Percentiles rank a stretch among this genome's conserved stretches.
phyloP scores from a whole-genome alignment of 148 eudicot genomes.

The Oxyria digyna region DNA sequence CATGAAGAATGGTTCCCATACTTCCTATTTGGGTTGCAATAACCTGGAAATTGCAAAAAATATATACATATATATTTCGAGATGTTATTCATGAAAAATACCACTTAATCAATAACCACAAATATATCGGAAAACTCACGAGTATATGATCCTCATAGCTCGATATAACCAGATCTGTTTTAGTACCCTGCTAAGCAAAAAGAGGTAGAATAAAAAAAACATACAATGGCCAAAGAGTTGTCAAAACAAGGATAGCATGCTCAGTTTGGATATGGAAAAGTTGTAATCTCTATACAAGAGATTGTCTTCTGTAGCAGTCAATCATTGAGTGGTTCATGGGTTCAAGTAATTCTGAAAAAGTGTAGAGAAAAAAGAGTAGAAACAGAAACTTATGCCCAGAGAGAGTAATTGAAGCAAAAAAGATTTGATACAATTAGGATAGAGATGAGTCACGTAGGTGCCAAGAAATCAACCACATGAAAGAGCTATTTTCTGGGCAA shows the following conservation, averaged over 20 bases:
- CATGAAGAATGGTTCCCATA: constrained; percentile 80
- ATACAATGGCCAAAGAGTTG: background rate
- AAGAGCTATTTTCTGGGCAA: background rate
- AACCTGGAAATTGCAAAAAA: constrained; percentile 31
- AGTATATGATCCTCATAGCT: constrained; percentile 67
- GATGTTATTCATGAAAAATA: background rate
- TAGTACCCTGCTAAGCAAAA: constrained; percentile 41
- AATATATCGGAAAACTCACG: constrained; percentile 31
- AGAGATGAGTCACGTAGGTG: background rate
- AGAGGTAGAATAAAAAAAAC: background rate
- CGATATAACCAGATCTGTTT: constrained; percentile 58
- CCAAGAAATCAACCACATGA: background rate
- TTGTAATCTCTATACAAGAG: background rate
- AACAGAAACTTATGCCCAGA: too few species aligned
- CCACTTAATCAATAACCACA: background rate
- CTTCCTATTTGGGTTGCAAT: constrained; percentile 86
- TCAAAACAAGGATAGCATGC: background rate
- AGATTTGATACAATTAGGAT: background rate
- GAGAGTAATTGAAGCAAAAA: too few species aligned
- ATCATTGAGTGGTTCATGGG: background rate
- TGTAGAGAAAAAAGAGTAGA: background rate
- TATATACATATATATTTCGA: constrained; percentile 8
- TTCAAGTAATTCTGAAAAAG: background rate
- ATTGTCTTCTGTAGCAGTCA: background rate
- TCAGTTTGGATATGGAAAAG: background rate